Evolutionary conservation across 345 rosid genomes (phyloP), one percentile per base, ranked within the genome.

Genomic region (Acer negundo): DNA sequence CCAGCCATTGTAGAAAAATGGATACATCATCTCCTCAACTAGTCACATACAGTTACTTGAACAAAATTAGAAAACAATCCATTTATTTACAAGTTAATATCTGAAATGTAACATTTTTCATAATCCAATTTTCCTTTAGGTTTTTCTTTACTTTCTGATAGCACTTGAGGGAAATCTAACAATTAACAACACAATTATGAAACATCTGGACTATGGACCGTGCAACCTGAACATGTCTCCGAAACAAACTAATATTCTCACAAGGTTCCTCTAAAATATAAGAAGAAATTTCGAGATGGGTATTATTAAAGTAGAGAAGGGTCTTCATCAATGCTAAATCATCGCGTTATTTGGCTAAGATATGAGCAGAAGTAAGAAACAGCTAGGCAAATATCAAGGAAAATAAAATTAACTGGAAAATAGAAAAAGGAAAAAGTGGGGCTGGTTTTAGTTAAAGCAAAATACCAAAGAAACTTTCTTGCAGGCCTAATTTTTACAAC

Each of bases 21-120:
- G 99, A 86, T 91, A 78, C 87, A 87, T 38, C 90, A 93, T 75
- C 96, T 93, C 69, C 89, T 92, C 64, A 67, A 82, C 75, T 93
- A 82, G 84, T 16, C 67, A 66, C 74, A 3, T 68, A 70, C 69
- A 64, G 44, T 35, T 24, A 38, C 67, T 51, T 20, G 26, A 44
- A 2, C 16, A 1, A 31, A 31, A 65, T 0, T 19, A 5, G 55
- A 22, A 11, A 73, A 8, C 3, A 44, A 31, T 3, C 17, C 16
- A 47, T 75, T 63, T 7, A 51, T 47, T 11, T 20, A 55, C 20
- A 31, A 6, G 47, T 61, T 24, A 56, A 56, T 38, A 13, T n/a
- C 35, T 17, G 12, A 69, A 75, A 61, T 67, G 26, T 19, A 13
- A 2, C 47, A 44, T 4, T 44, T 2, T 31, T 38, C 46, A 10